Base-by-base conservation (phyloP, 106 monocot species). In the Gastrodia elata region DNA sequence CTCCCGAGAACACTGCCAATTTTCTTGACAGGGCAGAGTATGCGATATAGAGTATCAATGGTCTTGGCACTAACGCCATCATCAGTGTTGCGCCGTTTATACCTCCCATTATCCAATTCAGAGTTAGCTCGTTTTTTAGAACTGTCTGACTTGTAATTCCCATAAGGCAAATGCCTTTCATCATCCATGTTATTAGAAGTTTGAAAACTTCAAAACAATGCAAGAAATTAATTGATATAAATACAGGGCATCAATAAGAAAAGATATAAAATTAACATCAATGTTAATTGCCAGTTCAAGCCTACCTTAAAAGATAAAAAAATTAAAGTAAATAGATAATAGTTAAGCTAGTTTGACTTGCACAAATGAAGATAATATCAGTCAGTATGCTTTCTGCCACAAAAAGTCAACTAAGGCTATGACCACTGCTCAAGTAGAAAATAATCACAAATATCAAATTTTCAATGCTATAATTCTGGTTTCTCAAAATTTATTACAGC, bases 1-100 rank as follows among this genome's bases (percentile, higher is more conserved):
- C 80, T 88, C n/a, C 91, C 91, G 78, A 92, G 83, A 73, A 92
- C 88, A 57, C 86, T 88, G 52, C 91, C 88, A 74, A 88, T 84
- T 64, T 84, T 92, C 71, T 88, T 92, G 13, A 86, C 68, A 22
- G 91, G 91, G 49, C 91, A 92, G 44, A 92, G 84, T 58, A 92
- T 88, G 28, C 91, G 85, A 77, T 85, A 92, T 9, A 92, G 27
- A 10, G 88, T 88, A 49, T 92, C 91, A 68, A 86, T 80, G 65
- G 79, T 72, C 70, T 86, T 82, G 43, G 81, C 56, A 55, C 82
- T 78, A 76, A 68, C 68, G 7, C 73, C 67, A 38, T 70, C 41
- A 71, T 85, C 82, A 32, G 38, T 57, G 72, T 81, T 91, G 5
- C n/a, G 80, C 26, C 69, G 65, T 73, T 91, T 91, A 43, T 65